These are phyloP conservation scores for Sclerotinia trifoliorum DNA, from an alignment of 2,329 filamentous ascomycete genomes.

Conservation along the genomic window DNA sequence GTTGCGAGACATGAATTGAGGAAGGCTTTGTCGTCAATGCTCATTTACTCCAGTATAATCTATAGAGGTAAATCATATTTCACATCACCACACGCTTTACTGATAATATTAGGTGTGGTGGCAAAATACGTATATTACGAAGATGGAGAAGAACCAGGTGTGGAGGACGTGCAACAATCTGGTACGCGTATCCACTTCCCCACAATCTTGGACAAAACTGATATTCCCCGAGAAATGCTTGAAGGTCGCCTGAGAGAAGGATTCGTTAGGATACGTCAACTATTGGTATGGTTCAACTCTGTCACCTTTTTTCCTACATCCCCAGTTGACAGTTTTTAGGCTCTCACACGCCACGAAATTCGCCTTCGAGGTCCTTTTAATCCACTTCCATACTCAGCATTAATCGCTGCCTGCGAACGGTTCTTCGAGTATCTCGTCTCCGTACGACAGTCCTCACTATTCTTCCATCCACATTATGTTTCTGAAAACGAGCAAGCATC, in stretches of 20 bases:
- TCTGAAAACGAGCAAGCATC: constrained; percentile 51
- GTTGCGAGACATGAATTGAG: constrained; percentile 58
- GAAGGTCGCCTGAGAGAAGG: constrained; percentile 60
- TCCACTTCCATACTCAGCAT: constrained; percentile 54
- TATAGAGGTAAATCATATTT: constrained; percentile 44
- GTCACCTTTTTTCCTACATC: background rate
- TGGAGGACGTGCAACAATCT: constrained; percentile 51
- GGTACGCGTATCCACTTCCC: constrained; percentile 24
- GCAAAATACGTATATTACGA: constrained; percentile 60
- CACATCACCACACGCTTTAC: background rate
- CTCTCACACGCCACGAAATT: constrained; percentile 58
- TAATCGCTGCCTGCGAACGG: constrained; percentile 55
- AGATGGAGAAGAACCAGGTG: constrained; percentile 51
- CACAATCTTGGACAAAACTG: constrained; percentile 13
- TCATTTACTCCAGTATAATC: constrained; percentile 57
- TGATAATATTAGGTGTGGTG: constrained; percentile 42
- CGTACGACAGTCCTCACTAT: constrained; percentile 56
- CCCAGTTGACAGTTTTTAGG: constrained; percentile 33
- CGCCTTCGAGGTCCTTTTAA: constrained; percentile 58
- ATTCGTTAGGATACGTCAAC: constrained; percentile 56
- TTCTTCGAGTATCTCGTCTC: constrained; percentile 60
- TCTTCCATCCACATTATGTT: constrained; percentile 55
- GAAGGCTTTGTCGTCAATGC: constrained; percentile 54
- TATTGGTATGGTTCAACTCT: constrained; percentile 42
- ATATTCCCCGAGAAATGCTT: constrained; percentile 48